Percentiles rank a stretch among this genome's conserved stretches.
Evolutionary conservation across 495 filamentous ascomycete species (phyloP).

Genomic region (Penicillium steckii): DNA sequence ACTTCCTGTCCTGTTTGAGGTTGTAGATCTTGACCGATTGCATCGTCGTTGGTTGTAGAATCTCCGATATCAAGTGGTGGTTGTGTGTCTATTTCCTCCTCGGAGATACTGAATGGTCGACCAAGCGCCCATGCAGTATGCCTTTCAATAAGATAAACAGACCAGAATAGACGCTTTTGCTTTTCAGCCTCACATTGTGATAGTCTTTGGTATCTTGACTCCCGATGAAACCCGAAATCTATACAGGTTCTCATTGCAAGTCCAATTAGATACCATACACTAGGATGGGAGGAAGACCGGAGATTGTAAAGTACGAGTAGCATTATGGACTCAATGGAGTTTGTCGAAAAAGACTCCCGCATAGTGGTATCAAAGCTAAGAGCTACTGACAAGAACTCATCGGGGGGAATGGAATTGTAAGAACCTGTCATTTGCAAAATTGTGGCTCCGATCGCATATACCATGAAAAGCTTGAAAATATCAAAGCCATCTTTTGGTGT

Average conservation of each 20-base stretch:
- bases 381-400: conserved; percentile 22
- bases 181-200: conserved; percentile 28
- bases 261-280: conserved; percentile 46
- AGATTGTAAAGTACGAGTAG: conserved; percentile 40
- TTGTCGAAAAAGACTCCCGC: conserved; percentile 30
- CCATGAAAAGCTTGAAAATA: conserved; percentile 43
- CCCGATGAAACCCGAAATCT: conserved; percentile 40
- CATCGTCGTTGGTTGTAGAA: conserved; percentile 22
- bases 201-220: conserved; percentile 21
- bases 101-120: conserved; percentile 39
- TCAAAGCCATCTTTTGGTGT: conserved; percentile 30
- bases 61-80: conserved; percentile 30
- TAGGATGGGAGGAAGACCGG: conserved; percentile 33
- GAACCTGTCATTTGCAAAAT: conserved; percentile 37
- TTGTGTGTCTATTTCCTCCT: conserved; percentile 39
- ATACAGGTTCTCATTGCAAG: conserved; percentile 43
- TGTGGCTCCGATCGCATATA: conserved; percentile 41
- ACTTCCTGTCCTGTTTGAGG: neutral
- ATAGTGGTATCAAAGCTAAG: conserved; percentile 32
- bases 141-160: conserved; percentile 40
- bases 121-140: conserved; percentile 37
- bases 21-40: neutral
- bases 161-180: conserved; percentile 42
- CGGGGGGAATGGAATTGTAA: conserved; percentile 23
- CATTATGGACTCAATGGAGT: conserved; percentile 41